These are phyloP conservation scores for Hymenochaete sp. DNA, from an alignment of 1,284 basidiomycete species.

Conservation along the genomic window DNA sequence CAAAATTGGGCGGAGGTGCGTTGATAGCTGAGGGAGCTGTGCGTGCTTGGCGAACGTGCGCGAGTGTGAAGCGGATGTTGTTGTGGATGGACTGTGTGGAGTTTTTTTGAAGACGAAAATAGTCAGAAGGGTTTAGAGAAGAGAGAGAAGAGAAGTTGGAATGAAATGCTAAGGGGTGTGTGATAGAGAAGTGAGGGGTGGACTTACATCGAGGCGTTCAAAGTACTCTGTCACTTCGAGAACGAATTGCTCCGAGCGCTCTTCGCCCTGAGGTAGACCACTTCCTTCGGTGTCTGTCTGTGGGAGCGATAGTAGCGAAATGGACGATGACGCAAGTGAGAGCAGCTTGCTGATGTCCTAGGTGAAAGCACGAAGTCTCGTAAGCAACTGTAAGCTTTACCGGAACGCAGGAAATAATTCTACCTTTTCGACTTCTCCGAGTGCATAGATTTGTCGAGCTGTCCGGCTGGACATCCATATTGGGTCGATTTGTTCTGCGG, in stretches of 20 bases:
- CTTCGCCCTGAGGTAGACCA: conserved; percentile 64
- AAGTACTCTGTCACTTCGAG: conserved; percentile 78
- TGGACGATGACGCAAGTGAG: conserved; percentile 63
- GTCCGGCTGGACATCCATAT: conserved; percentile 76
- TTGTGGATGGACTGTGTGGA: conserved; percentile 55
- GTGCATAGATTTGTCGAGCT: conserved; percentile 69
- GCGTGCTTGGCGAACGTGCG: conserved; percentile 71
- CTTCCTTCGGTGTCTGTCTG: conserved; percentile 63
- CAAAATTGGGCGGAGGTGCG: conserved; percentile 59
- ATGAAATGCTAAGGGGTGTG: conserved; percentile 4
- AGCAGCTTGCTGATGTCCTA: conserved; percentile 71
- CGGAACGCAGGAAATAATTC: conserved; percentile 12
- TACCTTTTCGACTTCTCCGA: conserved; percentile 77
- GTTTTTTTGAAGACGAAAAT: conserved; percentile 6
- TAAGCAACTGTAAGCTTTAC: not conserved
- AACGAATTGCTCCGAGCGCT: conserved; percentile 75
- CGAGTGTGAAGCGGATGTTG: conserved; percentile 65
- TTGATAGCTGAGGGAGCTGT: conserved; percentile 76
- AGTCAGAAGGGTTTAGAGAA: conserved; percentile 7
- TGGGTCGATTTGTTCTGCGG: conserved; percentile 38
- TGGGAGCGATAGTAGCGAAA: conserved; percentile 66
- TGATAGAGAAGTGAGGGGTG: conserved; percentile 7
- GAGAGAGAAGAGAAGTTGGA: too few species aligned
- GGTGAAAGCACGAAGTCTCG: conserved; percentile 1
- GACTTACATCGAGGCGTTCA: conserved; percentile 59